Base-by-base conservation (phyloP, 2,329 filamentous ascomycete species). In the Talaromyces sp. region DNA sequence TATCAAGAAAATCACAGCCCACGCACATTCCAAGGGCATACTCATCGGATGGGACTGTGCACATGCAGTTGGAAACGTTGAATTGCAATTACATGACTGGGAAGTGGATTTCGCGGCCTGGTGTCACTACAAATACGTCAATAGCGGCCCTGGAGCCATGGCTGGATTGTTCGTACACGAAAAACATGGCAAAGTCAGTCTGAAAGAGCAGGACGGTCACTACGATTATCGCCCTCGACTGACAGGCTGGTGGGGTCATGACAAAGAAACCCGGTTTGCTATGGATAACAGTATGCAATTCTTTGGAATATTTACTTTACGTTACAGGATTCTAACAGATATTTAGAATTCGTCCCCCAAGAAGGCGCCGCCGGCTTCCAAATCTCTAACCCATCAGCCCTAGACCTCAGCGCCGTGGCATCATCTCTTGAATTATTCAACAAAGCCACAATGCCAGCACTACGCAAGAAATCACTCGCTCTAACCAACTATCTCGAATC, bases 121-220 rank as follows among this genome's bases (percentile, higher is more conserved):
- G 92, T 96, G 92, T 76, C 93, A 89, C 18, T 96, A 96, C 82
- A 96, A 96, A 78, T 96, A 96, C 78, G 84, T 96, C 73, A 96
- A 96, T 72, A 87, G 88, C 30, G 92, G 92, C 0, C 91, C 92
- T 0, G 92, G 92, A 4, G 83, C 87, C 16, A 96, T 96, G 65
- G 91, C 86, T 1, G 92, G 89, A 0, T 80, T 89, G 0, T 96
- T 92, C 67, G 89, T 96, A 8, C 91, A 96, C 73, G 86, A 91
- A 71, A 82, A 79, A 44, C 89, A 96, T 72, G 87, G 89, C 47
- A 73, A 67, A 31, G 73, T 73, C 5, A 71, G 78, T 47, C 66
- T 67, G 53, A 70, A 68, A 33, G 71, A 78, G 18, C 69, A 71
- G 7, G 72, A 73, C 2, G 75, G 78, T n/a, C 73, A 74, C 16